Conservation (phyloP, 331 rosid species). For the Pyrus hybrid region DNA sequence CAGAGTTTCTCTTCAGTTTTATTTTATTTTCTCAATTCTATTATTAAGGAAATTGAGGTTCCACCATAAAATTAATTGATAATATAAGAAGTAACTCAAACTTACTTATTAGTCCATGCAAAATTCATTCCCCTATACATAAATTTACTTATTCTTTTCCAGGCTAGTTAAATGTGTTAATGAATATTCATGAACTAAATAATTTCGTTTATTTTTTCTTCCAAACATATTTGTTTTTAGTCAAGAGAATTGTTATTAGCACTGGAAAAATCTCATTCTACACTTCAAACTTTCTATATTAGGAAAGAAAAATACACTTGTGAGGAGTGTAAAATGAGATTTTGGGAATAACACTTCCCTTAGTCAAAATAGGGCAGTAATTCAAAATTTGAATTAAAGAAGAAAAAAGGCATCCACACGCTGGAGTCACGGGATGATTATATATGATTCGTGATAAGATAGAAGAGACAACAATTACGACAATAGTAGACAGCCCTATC, state of each 20-base stretch:
- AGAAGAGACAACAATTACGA: slow-evolving; percentile 37
- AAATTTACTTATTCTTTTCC: background rate
- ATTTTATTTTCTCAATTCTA: no score
- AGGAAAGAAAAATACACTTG: no score
- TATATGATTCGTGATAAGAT: slow-evolving; percentile 10
- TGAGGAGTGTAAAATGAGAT: no score
- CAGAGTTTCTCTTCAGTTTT: background rate
- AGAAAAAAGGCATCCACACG: background rate
- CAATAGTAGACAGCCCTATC: slow-evolving; percentile 31
- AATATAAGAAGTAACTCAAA: no score
- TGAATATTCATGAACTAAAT: background rate
- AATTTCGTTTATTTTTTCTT: background rate
- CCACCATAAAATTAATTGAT: no score
- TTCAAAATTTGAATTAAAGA: background rate
- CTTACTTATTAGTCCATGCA: no score
- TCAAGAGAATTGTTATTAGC: no score
- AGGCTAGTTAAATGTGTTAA: background rate
- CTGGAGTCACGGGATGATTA: slow-evolving; percentile 34
- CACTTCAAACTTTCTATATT: no score
- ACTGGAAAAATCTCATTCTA: no score
- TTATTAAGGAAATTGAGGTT: no score
- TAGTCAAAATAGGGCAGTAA: background rate
- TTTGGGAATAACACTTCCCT: no score
- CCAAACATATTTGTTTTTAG: background rate
- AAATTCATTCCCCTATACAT: no score